phyloP scores from a whole-genome alignment of 2,329 filamentous ascomycete species.

The Juglanconis juglandina region DNA sequence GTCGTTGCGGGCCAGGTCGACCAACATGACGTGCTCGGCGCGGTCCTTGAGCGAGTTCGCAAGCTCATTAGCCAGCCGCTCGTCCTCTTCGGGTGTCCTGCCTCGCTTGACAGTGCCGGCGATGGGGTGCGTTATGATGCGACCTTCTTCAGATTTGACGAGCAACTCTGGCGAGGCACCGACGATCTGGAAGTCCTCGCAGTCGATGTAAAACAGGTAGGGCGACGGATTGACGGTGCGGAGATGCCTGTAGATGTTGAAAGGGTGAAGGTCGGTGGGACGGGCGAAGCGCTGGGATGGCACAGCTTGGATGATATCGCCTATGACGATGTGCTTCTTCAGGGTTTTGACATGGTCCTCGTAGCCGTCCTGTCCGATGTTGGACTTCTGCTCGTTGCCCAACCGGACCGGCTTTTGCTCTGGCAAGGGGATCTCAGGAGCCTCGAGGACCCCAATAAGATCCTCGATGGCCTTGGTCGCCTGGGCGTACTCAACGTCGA shows the following conservation, averaged over 20 bases:
- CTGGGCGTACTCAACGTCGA: constrained; percentile 68
- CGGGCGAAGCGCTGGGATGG: constrained; percentile 90
- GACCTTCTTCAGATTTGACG: constrained; percentile 81
- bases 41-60: constrained; percentile 82
- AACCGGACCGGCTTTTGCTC: constrained; percentile 69
- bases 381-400: constrained; percentile 80
- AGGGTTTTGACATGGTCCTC: constrained; percentile 81
- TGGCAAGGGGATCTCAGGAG: constrained; percentile 73
- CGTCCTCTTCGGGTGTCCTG: constrained; percentile 75
- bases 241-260: constrained; percentile 95
- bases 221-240: constrained; percentile 97
- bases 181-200: constrained; percentile 87
- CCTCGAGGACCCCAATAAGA: constrained; percentile 68
- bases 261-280: constrained; percentile 87
- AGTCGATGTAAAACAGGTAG: constrained; percentile 95
- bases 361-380: constrained; percentile 85
- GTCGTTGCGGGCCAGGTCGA: constrained; percentile 93
- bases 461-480: constrained; percentile 62
- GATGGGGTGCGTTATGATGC: constrained; percentile 94
- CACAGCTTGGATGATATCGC: constrained; percentile 97
- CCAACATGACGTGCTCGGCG: constrained; percentile 95
- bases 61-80: constrained; percentile 71
- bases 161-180: constrained; percentile 93
- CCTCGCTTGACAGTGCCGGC: constrained; percentile 92
- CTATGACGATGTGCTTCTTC: constrained; percentile 85